These are phyloP conservation scores for Styphnolobium japonicum DNA, from an alignment of 306 rosid genomes.

Conservation along the genomic window DNA sequence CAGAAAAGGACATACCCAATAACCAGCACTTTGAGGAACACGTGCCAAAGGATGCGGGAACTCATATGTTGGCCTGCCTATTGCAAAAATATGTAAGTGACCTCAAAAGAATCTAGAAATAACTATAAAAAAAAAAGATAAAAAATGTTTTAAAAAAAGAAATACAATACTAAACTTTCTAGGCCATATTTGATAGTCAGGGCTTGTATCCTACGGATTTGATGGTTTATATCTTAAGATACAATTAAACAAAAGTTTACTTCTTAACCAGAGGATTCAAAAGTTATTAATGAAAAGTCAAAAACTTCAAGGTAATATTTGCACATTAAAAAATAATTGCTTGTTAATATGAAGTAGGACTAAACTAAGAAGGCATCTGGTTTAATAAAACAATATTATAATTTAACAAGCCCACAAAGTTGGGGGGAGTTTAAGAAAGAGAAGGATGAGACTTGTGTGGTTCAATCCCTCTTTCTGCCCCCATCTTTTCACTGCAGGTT, in stretches of 20 bases:
- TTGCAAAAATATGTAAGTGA: conserved; percentile 34
- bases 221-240: background rate
- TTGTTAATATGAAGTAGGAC: background rate
- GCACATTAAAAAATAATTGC: background rate
- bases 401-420: no score
- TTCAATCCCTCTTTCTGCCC: no score
- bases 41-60: conserved; percentile 90
- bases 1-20: conserved; percentile 60
- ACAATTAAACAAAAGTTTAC: background rate
- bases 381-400: no score
- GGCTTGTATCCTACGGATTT: background rate
- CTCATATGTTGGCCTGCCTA: conserved; percentile 84
- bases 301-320: background rate
- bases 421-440: no score
- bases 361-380: no score
- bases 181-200: background rate
- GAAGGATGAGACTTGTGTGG: no score
- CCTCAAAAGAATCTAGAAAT: conserved; percentile 5
- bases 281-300: background rate
- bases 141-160: background rate
- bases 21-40: conserved; percentile 82
- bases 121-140: background rate
- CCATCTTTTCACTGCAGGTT: no score
- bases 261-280: background rate
- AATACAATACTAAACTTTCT: background rate